Evolutionary conservation across 1,284 basidiomycete genomes (phyloP), one percentile per base, ranked within the genome.

Genomic region (Athelia psychrophila): DNA sequence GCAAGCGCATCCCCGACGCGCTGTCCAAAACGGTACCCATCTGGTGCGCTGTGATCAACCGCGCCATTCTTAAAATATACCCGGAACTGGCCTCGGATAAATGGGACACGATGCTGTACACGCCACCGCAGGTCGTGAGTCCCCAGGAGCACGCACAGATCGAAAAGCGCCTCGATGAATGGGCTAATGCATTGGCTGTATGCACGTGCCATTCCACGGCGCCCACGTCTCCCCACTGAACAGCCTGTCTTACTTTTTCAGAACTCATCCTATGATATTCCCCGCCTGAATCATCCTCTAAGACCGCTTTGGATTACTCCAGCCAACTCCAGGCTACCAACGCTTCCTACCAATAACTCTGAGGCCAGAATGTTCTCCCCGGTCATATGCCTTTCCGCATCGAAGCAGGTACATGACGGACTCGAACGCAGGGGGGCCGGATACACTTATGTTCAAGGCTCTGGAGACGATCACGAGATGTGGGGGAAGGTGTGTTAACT

Each of bases 1-100:
- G 96, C 8, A 98, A 99, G 72, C 85, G 93, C 15, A 89, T 96
- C 58, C 96, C 96, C 0, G 96, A 99, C 61, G 94, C 95, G 0
- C 75, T 98, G 0, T 91, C 91, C 4, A 98, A 98, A 67, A 98
- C 96, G 0, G 80, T 98, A 0, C 95, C 96, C 0, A 91, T 95
- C 45, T 99, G 96, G 96, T 98, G 96, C 66, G 78, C 91, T 2
- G 93, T 96, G 2, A 76, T 98, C 58, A 98, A 98, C 62, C 77
- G 82, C 8, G 92, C 93, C 0, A 60, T 88, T 15, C 52, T 61
- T 16, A 61, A 64, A 46, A 69, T 65, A 45, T 71, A 58, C 51
- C 61, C 61, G 22, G 58, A 64, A 23, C 53, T 61, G 8, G 40
- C 27, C 6, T 44, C 50, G 10, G 56, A 59, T 55, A 56, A 52